phyloP scores from a whole-genome alignment of 495 filamentous ascomycete genomes.

The Thozetella sp. region DNA sequence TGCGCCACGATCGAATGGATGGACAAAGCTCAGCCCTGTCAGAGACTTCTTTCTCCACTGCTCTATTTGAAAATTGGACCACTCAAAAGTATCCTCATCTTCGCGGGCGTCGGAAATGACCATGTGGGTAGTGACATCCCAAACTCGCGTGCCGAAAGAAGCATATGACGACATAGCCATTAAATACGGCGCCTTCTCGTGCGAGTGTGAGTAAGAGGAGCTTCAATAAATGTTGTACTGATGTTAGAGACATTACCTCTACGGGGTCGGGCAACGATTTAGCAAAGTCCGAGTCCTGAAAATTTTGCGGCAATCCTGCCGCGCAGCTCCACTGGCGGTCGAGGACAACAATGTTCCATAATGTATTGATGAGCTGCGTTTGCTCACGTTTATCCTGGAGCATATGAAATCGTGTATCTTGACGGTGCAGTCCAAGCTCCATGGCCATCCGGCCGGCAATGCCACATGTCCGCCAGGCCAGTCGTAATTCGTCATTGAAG shows the following conservation, averaged over 20 bases:
- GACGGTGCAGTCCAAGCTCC: neutral
- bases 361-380: neutral
- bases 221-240: neutral
- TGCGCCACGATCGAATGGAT: neutral
- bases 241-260: neutral
- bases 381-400: neutral
- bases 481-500: conserved; percentile 1
- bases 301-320: neutral
- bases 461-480: neutral
- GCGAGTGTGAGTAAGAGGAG: neutral
- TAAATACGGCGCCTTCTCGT: neutral
- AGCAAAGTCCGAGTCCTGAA: conserved; percentile 3
- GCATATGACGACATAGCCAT: conserved; percentile 1
- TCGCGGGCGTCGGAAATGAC: neutral
- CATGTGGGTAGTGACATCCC: neutral
- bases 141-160: neutral
- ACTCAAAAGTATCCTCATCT: conserved; percentile 2
- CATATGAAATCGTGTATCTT: neutral
- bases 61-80: neutral
- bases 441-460: conserved; percentile 5
- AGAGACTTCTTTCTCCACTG: conserved; percentile 2
- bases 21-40: neutral
- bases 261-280: neutral
- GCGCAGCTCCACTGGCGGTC: neutral
- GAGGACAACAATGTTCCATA: conserved; percentile 1